phyloP scores from a whole-genome alignment of 73 alveolate genomes.

The Diophrys appendiculata region DNA sequence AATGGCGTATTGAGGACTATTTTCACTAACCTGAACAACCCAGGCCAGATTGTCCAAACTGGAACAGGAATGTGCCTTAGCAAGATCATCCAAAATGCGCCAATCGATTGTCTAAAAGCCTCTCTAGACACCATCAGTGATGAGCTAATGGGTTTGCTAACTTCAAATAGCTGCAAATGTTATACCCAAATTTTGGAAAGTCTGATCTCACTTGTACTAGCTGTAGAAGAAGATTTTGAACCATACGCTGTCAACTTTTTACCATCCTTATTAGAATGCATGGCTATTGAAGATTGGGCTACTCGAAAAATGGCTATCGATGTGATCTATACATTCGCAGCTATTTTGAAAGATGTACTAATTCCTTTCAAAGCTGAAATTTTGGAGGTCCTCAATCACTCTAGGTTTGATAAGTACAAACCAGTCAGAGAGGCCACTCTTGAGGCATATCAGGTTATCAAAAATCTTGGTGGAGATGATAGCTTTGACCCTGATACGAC shows the following conservation, averaged over 20 bases:
- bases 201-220: constrained; percentile 75
- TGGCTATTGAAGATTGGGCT: constrained; percentile 83
- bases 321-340: constrained; percentile 88
- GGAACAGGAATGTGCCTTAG: constrained; percentile 86
- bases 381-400: constrained; percentile 72
- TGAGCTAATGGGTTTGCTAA: constrained; percentile 42
- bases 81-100: constrained; percentile 86
- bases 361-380: constrained; percentile 82
- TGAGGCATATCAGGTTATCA: constrained; percentile 61
- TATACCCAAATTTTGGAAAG: constrained; percentile 77
- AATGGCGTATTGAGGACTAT: constrained; percentile 23
- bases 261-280: constrained; percentile 77
- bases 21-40: constrained; percentile 13
- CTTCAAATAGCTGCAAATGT: constrained; percentile 60
- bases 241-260: constrained; percentile 81
- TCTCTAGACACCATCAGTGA: constrained; percentile 66
- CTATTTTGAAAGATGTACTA: constrained; percentile 80
- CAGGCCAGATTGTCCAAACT: constrained; percentile 43
- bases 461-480: constrained; percentile 39
- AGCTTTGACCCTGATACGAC: background rate
- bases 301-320: constrained; percentile 87
- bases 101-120: constrained; percentile 71
- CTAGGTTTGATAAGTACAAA: constrained; percentile 86
- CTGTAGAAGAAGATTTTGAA: constrained; percentile 84
- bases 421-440: constrained; percentile 91